Percentiles rank a stretch among this genome's conserved stretches.
phyloP scores from a whole-genome alignment of 2,329 filamentous ascomycete genomes.

The Chaetomium strumarium region DNA sequence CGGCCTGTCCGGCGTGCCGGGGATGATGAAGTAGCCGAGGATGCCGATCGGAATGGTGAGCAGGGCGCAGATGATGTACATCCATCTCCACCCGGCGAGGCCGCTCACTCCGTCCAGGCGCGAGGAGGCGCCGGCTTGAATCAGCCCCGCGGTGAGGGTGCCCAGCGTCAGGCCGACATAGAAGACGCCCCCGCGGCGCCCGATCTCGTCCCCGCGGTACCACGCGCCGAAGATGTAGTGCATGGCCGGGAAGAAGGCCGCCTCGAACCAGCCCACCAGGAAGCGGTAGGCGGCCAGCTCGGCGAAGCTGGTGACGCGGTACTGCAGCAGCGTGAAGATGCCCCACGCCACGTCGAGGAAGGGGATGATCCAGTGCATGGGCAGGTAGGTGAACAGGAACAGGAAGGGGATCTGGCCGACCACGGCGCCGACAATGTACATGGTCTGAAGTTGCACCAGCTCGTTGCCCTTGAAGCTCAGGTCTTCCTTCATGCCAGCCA shows the following conservation, averaged over 20 bases:
- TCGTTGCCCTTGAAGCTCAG: slow-evolving; percentile 47
- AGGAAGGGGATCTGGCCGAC: slow-evolving; percentile 47
- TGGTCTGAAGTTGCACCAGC: slow-evolving; percentile 49
- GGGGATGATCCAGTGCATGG: slow-evolving; percentile 47
- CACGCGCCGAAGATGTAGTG: slow-evolving; percentile 38
- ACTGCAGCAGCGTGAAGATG: slow-evolving; percentile 51
- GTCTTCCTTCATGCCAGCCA: slow-evolving; percentile 48
- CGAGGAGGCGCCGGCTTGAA: slow-evolving; percentile 38
- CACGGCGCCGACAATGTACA: slow-evolving; percentile 46
- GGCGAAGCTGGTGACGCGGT: slow-evolving; percentile 41
- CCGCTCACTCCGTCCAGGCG: slow-evolving; percentile 40
- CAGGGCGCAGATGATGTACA: slow-evolving; percentile 49
- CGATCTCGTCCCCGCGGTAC: slow-evolving; percentile 44
- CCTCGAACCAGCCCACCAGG: slow-evolving; percentile 48
- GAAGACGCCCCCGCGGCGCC: slow-evolving; percentile 45
- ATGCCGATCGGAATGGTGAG: slow-evolving; percentile 51
- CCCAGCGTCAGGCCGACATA: slow-evolving; percentile 47
- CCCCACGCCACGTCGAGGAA: slow-evolving; percentile 49
- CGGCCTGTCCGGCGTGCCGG: slow-evolving; percentile 45
- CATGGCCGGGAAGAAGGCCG: slow-evolving; percentile 35
- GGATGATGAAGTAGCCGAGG: slow-evolving; percentile 45
- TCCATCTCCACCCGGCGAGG: slow-evolving; percentile 47
- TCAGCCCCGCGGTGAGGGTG: slow-evolving; percentile 46
- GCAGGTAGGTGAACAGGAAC: slow-evolving; percentile 41
- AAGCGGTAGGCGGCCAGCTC: slow-evolving; percentile 50